These are phyloP conservation scores for Mrakiaceae sp. DNA, from an alignment of 1,284 basidiomycete species.

Conservation along the genomic window DNA sequence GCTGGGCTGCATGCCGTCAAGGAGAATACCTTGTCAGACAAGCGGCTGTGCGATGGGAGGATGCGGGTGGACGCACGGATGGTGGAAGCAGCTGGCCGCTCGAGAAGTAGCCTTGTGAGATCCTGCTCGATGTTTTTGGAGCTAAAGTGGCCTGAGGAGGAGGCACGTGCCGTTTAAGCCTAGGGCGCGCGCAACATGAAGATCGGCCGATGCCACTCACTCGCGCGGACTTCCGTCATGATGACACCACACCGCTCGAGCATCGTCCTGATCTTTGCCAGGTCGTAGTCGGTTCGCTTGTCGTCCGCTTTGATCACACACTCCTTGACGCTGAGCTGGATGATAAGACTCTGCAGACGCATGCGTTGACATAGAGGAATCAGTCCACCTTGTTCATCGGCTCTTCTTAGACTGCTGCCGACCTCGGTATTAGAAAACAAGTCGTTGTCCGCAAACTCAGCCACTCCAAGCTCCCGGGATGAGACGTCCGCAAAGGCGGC, in stretches of 20 bases:
- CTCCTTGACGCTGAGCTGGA: constrained; percentile 95
- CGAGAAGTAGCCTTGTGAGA: constrained; percentile 56
- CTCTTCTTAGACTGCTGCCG: constrained; percentile 12
- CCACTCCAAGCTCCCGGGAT: constrained; percentile 46
- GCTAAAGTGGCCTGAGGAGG: constrained; percentile 61
- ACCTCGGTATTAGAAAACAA: constrained; percentile 93
- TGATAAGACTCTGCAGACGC: constrained; percentile 63
- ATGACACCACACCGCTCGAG: constrained; percentile 86
- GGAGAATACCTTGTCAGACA: neutral
- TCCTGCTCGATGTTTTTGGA: constrained; percentile 75
- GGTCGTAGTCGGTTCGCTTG: constrained; percentile 57
- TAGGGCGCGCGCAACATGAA: neutral
- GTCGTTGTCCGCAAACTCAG: constrained; percentile 91
- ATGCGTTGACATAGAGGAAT: neutral
- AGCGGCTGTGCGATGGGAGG: neutral
- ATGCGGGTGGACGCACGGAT: constrained; percentile 30
- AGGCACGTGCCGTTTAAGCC: neutral
- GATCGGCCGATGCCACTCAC: neutral
- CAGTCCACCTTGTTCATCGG: neutral
- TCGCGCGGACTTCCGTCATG: constrained; percentile 66
- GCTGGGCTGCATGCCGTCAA: constrained; percentile 47
- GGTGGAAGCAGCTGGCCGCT: constrained; percentile 38
- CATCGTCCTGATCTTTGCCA: constrained; percentile 69
- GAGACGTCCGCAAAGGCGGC: constrained; percentile 46
- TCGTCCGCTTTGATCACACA: constrained; percentile 50